Percentiles rank a stretch among this genome's conserved stretches.
These are phyloP conservation scores for Nigrospora oryzae DNA, from an alignment of 2,329 filamentous ascomycete species.

Conservation along the genomic window DNA sequence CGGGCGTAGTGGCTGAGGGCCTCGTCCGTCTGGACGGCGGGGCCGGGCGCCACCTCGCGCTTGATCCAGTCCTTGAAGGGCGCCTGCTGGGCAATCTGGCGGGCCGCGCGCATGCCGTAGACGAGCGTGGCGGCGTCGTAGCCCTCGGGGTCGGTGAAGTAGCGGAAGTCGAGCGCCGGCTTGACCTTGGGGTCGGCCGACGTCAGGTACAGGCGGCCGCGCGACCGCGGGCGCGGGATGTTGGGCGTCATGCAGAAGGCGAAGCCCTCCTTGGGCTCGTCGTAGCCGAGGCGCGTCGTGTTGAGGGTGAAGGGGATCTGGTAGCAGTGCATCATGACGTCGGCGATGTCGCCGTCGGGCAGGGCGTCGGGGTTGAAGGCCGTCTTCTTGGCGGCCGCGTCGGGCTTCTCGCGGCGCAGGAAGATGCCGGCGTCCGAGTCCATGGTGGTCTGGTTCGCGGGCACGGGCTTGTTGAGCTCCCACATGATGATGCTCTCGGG, in stretches of 20 bases:
- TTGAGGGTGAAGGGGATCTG: slow-evolving; percentile 89
- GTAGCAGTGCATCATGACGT: slow-evolving; percentile 96
- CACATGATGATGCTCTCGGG: slow-evolving; percentile 55
- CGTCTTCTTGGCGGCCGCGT: slow-evolving; percentile 50
- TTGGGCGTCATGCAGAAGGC: slow-evolving; percentile 93
- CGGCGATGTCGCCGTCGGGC: slow-evolving; percentile 65
- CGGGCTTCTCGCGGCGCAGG: slow-evolving; percentile 65
- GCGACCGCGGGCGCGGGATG: slow-evolving; percentile 74
- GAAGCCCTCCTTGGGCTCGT: slow-evolving; percentile 54
- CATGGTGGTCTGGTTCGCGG: slow-evolving; percentile 78
- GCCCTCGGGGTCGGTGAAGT: slow-evolving; percentile 80
- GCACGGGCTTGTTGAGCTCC: slow-evolving; percentile 74
- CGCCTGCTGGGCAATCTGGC: slow-evolving; percentile 63
- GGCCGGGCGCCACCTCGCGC: slow-evolving; percentile 72
- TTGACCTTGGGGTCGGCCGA: slow-evolving; percentile 68
- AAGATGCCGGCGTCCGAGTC: slow-evolving; percentile 87
- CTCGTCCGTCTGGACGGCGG: slow-evolving; percentile 65
- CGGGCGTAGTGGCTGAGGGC: slow-evolving; percentile 76
- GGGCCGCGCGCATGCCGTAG: slow-evolving; percentile 68
- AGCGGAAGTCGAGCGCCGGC: slow-evolving; percentile 79
- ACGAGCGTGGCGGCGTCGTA: slow-evolving; percentile 80
- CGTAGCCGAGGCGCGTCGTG: slow-evolving; percentile 70
- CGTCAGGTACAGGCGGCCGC: slow-evolving; percentile 69
- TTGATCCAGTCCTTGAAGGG: slow-evolving; percentile 81
- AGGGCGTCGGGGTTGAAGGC: slow-evolving; percentile 39